Base-by-base conservation (phyloP, 164 flowering plant species). In the Pachysandra terminalis region DNA sequence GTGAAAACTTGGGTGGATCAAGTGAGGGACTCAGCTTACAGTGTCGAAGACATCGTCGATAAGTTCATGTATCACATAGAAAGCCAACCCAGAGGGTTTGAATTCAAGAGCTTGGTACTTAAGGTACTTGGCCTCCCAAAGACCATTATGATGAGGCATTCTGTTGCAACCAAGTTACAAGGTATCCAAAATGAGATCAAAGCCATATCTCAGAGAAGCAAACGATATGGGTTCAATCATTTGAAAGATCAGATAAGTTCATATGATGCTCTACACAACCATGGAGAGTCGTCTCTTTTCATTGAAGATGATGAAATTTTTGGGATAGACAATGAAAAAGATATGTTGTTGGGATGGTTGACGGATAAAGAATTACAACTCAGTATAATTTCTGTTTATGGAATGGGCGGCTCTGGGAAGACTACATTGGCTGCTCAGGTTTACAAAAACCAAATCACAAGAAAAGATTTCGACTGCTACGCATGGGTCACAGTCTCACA, bases 351-450 rank as follows among this genome's bases (percentile, higher is more conserved):
- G 52, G 22, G 3, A 21, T 53, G 28, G 49, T 62, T 69, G 66
- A 45, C 24, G 52, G 41, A 26, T 17, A 58, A 19, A 37, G 32
- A 41, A 15, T 0, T 9, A 1, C 59, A 62, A 5, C 66, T 40
- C 21, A 41, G n/a, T 19, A 63, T 69, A 5, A 45, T 65, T n/a
- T 65, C 70, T 9, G 55, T 74, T 0, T 57, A 45, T 1, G 77
- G 77, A 17, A 69, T 74, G 70, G 73, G 77, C 49, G 67, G 73
- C 19, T 70, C 56, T 0, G 68, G 73, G 5, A 70, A 70, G 45
- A 70, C 68, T 15, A 63, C 73, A 19, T 24, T 70, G 25, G 73
- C 25, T 1, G 66, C 61, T n/a, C 35, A 63, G 61, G 62, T 58
- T 26, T 70, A 63, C 56, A 56, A 56, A 15, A 23, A 26, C 27